Percentiles rank a stretch among this genome's conserved stretches.
Evolutionary conservation across 2,329 filamentous ascomycete species (phyloP).

Genomic region (Magnaporthiopsis poae): DNA sequence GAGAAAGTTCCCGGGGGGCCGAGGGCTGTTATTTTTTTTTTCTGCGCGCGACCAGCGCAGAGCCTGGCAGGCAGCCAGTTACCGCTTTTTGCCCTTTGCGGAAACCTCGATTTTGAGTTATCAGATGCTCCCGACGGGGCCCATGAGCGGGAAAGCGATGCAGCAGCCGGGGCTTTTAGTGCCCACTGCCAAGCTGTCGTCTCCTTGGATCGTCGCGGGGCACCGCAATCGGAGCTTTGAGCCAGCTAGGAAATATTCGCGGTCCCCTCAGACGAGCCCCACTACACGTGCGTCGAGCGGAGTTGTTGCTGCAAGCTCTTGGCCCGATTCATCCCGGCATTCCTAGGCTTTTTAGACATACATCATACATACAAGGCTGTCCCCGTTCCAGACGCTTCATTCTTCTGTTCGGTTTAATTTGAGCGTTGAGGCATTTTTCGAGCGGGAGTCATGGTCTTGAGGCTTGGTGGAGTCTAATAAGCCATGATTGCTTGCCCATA

Average conservation of each 20-base stretch:
- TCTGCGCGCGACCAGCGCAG: neutral
- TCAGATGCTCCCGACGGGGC: neutral
- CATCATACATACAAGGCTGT: neutral
- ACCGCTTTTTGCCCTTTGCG: neutral
- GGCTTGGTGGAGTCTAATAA: no score
- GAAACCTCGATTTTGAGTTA: constrained; percentile 7
- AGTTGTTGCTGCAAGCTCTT: neutral
- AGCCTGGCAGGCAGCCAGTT: neutral
- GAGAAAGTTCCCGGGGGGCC: neutral
- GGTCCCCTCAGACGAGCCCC: no score
- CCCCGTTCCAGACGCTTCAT: neutral
- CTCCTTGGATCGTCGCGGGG: neutral
- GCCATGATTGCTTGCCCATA: no score
- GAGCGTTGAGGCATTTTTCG: no score
- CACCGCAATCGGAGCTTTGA: neutral
- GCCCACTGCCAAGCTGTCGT: neutral
- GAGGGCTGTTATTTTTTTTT: neutral
- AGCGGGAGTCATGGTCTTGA: no score
- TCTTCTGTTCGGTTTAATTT: neutral
- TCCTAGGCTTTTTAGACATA: neutral
- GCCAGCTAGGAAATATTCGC: neutral
- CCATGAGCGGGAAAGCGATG: neutral
- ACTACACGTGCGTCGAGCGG: neutral
- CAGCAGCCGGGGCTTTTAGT: neutral
- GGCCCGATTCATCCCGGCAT: neutral